Percentiles rank a stretch among this genome's conserved stretches.
These are phyloP conservation scores for Prunus fruticosa DNA, from an alignment of 306 rosid genomes.

Conservation along the genomic window DNA sequence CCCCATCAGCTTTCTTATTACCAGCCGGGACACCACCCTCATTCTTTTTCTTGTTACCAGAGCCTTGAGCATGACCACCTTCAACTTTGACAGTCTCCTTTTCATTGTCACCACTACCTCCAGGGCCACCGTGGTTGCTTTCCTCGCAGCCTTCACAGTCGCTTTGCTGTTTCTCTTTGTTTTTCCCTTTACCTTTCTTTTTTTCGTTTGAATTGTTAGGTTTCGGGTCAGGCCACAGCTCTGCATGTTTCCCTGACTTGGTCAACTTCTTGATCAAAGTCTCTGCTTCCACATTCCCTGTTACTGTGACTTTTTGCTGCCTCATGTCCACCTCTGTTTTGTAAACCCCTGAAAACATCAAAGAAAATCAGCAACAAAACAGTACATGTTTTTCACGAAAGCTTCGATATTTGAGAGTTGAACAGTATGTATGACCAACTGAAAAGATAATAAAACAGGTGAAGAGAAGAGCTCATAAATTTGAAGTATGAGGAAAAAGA, in stretches of 20 bases:
- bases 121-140: constrained; percentile 30
- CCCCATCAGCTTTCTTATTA: constrained; percentile 10
- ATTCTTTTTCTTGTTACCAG: constrained; percentile 10
- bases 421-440: too few relatives aligned
- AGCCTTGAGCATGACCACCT: constrained; percentile 32
- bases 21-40: constrained; percentile 20
- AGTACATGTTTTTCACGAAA: not conserved
- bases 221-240: constrained; percentile 60
- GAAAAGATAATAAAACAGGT: not conserved
- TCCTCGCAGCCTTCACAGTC: constrained; percentile 42
- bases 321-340: constrained; percentile 49
- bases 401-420: not conserved
- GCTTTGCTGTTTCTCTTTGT: constrained; percentile 40
- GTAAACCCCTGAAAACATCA: constrained; percentile 60
- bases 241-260: constrained; percentile 62
- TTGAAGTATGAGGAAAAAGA: too few relatives aligned
- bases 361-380: not conserved
- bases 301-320: constrained; percentile 60
- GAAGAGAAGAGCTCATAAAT: not conserved
- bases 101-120: constrained; percentile 12
- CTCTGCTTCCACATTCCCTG: constrained; percentile 50
- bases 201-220: constrained; percentile 33
- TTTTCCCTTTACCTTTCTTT: constrained; percentile 28
- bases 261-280: constrained; percentile 50
- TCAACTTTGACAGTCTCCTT: constrained; percentile 31